A percentile compares a stretch with the other conserved stretches of the same genome.
Conservation (phyloP, 441 rosid genomes). For the Kokia cookei region DNA sequence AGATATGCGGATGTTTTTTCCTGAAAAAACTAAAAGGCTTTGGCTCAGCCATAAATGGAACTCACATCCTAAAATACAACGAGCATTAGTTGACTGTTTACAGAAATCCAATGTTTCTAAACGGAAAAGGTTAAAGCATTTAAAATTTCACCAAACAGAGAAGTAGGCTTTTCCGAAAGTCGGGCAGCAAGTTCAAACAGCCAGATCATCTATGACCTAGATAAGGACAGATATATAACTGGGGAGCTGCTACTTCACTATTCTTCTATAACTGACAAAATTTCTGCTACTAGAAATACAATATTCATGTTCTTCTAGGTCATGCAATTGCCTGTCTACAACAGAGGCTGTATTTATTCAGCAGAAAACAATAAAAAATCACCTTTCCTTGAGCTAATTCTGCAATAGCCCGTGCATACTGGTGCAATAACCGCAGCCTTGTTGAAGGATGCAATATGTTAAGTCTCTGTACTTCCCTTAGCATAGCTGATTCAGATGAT, state of each 20-base stretch:
- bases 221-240: background rate
- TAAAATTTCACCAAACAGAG: background rate
- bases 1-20: constrained; percentile 7
- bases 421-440: constrained; percentile 48
- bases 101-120: background rate
- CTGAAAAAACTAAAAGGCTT: background rate
- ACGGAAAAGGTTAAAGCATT: background rate
- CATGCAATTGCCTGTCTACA: background rate
- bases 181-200: background rate
- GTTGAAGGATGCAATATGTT: constrained; percentile 48
- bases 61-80: background rate
- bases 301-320: background rate
- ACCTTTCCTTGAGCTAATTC: constrained; percentile 63
- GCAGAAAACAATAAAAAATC: background rate
- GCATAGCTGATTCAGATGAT: constrained; percentile 27
- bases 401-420: constrained; percentile 44
- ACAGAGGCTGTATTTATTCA: background rate
- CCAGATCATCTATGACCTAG: background rate
- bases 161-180: background rate
- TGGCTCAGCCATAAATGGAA: background rate
- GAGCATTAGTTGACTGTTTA: background rate
- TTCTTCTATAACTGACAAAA: background rate
- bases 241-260: background rate
- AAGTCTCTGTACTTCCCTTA: constrained; percentile 46
- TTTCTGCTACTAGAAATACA: background rate